phyloP scores from a whole-genome alignment of 2,329 filamentous ascomycete species.

The Epichloe uncinata region DNA sequence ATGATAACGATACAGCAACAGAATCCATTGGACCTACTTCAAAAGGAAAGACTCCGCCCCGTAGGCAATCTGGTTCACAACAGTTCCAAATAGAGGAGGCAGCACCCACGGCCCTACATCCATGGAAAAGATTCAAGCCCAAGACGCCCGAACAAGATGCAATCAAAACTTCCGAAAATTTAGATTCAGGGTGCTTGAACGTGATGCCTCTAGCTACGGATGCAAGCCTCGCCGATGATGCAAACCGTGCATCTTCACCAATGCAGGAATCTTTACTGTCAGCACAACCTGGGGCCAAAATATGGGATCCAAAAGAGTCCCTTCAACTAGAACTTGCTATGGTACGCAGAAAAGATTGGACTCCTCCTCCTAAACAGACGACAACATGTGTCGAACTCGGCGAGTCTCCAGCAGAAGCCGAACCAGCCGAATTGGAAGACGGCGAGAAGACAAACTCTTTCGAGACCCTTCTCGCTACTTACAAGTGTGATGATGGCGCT shows the following conservation, averaged over 20 bases:
- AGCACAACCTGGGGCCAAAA: neutral
- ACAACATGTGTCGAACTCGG: constrained; percentile 17
- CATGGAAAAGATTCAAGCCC: constrained; percentile 24
- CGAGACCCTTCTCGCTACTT: constrained; percentile 29
- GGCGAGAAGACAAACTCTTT: constrained; percentile 23
- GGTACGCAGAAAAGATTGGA: constrained; percentile 51
- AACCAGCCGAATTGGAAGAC: constrained; percentile 3
- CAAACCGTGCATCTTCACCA: neutral
- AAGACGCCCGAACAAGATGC: constrained; percentile 1
- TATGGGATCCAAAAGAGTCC: constrained; percentile 14
- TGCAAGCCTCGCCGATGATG: neutral
- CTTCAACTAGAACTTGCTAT: constrained; percentile 35
- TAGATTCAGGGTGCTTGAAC: too few species aligned
- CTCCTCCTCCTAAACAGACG: constrained; percentile 38
- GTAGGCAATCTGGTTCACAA: neutral
- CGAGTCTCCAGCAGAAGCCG: constrained; percentile 14
- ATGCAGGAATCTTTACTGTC: neutral
- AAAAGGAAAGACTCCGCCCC: neutral
- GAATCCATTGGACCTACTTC: neutral
- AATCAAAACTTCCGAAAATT: neutral
- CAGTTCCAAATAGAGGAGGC: neutral
- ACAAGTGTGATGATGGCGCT: constrained; percentile 21
- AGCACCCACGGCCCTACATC: constrained; percentile 14
- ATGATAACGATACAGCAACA: constrained; percentile 4
- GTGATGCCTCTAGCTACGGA: neutral